These are phyloP conservation scores for Austroboletus niveus DNA, from an alignment of 1,284 basidiomycete species.

Conservation along the genomic window DNA sequence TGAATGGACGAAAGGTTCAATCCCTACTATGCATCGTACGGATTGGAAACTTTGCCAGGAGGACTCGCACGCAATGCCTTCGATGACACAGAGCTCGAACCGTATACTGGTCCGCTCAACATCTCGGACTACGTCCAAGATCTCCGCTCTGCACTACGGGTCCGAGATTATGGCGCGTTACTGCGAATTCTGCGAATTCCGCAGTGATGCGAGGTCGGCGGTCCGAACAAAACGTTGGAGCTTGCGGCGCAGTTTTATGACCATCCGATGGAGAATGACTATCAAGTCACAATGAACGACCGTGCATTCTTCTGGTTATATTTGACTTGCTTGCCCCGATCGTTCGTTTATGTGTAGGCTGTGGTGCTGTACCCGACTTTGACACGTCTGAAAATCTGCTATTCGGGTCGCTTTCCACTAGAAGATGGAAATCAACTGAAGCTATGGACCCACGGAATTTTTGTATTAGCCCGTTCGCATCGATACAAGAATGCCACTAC, in stretches of 20 bases:
- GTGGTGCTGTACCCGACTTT: slow-evolving; percentile 47
- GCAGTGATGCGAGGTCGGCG: not conserved
- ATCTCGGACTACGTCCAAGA: too few species aligned
- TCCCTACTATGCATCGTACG: too few species aligned
- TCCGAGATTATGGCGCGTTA: slow-evolving; percentile 53
- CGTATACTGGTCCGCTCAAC: too few species aligned
- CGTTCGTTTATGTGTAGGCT: slow-evolving; percentile 29
- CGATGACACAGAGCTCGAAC: too few species aligned
- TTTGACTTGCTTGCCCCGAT: not conserved
- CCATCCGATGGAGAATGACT: slow-evolving; percentile 42
- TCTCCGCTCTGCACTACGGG: slow-evolving; percentile 53
- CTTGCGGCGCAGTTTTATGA: slow-evolving; percentile 55
- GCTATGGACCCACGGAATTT: slow-evolving; percentile 51
- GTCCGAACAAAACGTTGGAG: slow-evolving; percentile 44
- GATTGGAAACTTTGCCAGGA: too few species aligned
- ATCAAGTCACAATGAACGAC: slow-evolving; percentile 58
- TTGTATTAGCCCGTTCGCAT: slow-evolving; percentile 39
- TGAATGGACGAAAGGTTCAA: too few species aligned
- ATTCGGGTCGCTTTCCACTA: slow-evolving; percentile 49
- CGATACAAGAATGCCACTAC: slow-evolving; percentile 49
- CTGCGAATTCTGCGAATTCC: not conserved
- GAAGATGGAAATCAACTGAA: slow-evolving; percentile 57
- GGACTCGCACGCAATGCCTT: too few species aligned
- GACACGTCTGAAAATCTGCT: too few species aligned
- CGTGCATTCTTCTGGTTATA: slow-evolving; percentile 29